phyloP scores from a whole-genome alignment of 345 rosid genomes.

The Linum lewisii region DNA sequence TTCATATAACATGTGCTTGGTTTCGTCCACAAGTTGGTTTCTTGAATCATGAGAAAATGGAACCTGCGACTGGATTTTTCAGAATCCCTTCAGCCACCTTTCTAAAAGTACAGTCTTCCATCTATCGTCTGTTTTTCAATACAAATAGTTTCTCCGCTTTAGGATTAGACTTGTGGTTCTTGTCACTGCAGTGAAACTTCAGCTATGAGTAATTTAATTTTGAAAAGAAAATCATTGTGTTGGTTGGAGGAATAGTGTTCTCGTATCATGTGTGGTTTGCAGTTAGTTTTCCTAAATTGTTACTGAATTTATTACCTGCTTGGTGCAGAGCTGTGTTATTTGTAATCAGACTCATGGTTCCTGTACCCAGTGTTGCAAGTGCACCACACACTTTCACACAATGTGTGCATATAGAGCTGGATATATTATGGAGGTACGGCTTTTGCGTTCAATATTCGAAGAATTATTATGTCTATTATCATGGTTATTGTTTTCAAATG shows the following conservation, averaged over 20 bases:
- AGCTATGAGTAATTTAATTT: neutral
- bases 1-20: constrained; percentile 98
- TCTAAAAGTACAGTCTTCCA: constrained; percentile 46
- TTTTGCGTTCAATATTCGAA: too few relatives aligned
- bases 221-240: neutral
- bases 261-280: neutral
- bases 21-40: constrained; percentile 89
- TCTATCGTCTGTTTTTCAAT: neutral
- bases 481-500: neutral
- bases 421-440: constrained; percentile 79
- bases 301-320: constrained; percentile 10
- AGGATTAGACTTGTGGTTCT: too few relatives aligned
- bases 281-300: neutral
- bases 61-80: constrained; percentile 84
- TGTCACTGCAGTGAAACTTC: too few relatives aligned
- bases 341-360: constrained; percentile 68
- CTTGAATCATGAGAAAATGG: constrained; percentile 75
- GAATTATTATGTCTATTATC: too few relatives aligned
- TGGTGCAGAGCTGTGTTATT: constrained; percentile 49
- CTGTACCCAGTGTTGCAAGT: constrained; percentile 85
- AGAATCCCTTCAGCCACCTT: constrained; percentile 70
- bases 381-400: constrained; percentile 73
- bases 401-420: constrained; percentile 78
- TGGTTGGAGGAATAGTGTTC: too few relatives aligned
- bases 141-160: too few relatives aligned